phyloP scores from a whole-genome alignment of 352 stramenopile genomes.

The Pythium biforme region DNA sequence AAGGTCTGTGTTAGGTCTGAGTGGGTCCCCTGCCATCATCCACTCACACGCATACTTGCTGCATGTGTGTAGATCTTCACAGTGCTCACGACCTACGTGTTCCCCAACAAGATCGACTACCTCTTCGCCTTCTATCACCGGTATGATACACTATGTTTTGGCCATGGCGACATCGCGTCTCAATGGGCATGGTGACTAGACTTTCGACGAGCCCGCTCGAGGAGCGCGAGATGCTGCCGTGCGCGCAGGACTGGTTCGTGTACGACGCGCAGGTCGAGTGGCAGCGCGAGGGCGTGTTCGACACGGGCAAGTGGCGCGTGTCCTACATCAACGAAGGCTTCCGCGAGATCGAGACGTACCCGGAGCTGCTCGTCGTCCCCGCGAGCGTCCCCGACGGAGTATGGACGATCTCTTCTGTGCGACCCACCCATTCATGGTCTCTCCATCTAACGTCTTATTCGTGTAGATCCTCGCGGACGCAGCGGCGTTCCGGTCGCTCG shows the following conservation, averaged over 20 bases:
- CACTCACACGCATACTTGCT: not conserved
- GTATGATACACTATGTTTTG: conserved; percentile 30
- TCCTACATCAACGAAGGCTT: conserved; percentile 72
- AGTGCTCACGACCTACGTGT: conserved; percentile 80
- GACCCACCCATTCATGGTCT: too few species aligned
- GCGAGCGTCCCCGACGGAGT: conserved; percentile 85
- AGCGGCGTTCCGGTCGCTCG: conserved; percentile 68
- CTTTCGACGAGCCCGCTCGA: conserved; percentile 44
- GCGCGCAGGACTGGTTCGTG: conserved; percentile 61
- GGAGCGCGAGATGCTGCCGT: conserved; percentile 55
- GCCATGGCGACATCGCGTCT: not conserved
- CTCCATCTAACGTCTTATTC: not conserved
- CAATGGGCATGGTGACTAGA: too few species aligned
- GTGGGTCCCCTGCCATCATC: not conserved
- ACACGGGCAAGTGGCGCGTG: conserved; percentile 65
- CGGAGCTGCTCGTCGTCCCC: conserved; percentile 92
- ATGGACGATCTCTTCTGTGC: too few species aligned
- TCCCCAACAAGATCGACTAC: conserved; percentile 81
- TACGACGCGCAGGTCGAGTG: conserved; percentile 68
- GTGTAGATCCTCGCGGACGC: conserved; percentile 68
- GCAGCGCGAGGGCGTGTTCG: conserved; percentile 69
- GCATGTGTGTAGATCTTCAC: conserved; percentile 56
- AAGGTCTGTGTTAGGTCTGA: conserved; percentile 29
- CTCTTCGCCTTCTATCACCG: conserved; percentile 85
- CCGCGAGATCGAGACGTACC: conserved; percentile 91